Evolutionary conservation across 768 basidiomycete species (phyloP).

Genomic region (Leccinum subtestaceum): DNA sequence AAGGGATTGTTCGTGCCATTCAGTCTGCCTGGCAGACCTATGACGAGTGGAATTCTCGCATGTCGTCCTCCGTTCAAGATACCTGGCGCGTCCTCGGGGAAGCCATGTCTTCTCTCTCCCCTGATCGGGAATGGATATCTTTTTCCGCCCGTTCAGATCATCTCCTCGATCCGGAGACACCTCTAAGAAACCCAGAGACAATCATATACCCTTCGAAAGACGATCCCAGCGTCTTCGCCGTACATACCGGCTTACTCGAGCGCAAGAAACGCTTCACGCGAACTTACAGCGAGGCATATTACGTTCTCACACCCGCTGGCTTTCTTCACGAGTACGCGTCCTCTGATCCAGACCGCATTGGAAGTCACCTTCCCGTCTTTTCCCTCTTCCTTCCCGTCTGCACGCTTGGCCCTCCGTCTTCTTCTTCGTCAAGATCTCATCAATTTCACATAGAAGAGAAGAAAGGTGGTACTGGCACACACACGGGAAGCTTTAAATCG

Average conservation of each 20-base stretch:
- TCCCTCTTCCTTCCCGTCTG: constrained; percentile 91
- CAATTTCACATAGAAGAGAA: constrained; percentile 97
- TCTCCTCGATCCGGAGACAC: constrained; percentile 95
- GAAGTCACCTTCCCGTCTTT: constrained; percentile 65
- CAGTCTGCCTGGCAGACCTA: constrained; percentile 98
- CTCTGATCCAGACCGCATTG: constrained; percentile 60
- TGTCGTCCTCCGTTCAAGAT: constrained; percentile 67
- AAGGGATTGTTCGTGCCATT: constrained; percentile 90
- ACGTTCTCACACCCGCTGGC: constrained; percentile 91
- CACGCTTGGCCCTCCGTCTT: constrained; percentile 89
- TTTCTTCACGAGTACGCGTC: constrained; percentile 91
- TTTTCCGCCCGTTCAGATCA: constrained; percentile 94
- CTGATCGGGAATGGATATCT: constrained; percentile 93
- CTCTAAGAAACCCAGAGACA: constrained; percentile 71
- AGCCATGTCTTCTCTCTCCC: constrained; percentile 74
- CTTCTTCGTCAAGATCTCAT: constrained; percentile 65
- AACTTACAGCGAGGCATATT: constrained; percentile 81
- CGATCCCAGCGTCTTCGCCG: constrained; percentile 79
- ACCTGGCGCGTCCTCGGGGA: constrained; percentile 69
- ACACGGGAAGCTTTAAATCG: constrained; percentile 51
- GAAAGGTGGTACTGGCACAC: constrained; percentile 71
- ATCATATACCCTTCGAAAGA: constrained; percentile 90
- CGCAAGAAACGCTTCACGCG: constrained; percentile 95
- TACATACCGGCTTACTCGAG: constrained; percentile 88
- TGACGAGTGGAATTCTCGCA: constrained; percentile 90